A percentile compares a stretch with the other conserved stretches of the same genome.
Evolutionary conservation across 352 stramenopile species (phyloP).

Genomic region (Pythium sp.): DNA sequence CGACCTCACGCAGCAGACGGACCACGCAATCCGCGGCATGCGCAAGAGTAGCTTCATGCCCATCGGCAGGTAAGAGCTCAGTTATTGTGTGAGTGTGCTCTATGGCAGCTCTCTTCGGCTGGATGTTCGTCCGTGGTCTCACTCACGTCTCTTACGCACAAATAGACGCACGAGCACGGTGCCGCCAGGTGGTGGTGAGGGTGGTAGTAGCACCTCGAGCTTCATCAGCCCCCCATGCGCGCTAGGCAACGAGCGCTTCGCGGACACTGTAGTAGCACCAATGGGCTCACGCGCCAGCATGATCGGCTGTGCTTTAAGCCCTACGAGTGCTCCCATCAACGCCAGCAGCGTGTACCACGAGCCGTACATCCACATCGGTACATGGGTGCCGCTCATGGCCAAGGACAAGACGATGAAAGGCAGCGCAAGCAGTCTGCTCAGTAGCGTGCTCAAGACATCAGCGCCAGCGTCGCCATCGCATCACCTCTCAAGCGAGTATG

Average conservation of each 20-base stretch:
- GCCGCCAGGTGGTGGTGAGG: not conserved
- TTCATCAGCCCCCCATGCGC: slow-evolving; percentile 22
- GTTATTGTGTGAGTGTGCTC: not conserved
- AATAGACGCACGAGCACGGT: slow-evolving; percentile 24
- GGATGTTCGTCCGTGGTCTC: slow-evolving; percentile 3
- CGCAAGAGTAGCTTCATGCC: slow-evolving; percentile 27
- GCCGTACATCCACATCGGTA: slow-evolving; percentile 77
- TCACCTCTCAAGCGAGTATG: slow-evolving; percentile 33
- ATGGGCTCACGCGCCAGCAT: not conserved
- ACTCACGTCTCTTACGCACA: not conserved
- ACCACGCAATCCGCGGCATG: slow-evolving; percentile 52
- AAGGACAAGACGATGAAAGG: slow-evolving; percentile 34
- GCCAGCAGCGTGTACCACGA: slow-evolving; percentile 36
- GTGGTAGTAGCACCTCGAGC: slow-evolving; percentile 7
- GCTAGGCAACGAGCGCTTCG: slow-evolving; percentile 28
- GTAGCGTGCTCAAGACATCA: slow-evolving; percentile 30
- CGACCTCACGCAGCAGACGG: slow-evolving; percentile 54
- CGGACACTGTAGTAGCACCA: not conserved
- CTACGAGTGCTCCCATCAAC: not conserved
- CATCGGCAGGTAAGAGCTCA: slow-evolving; percentile 11
- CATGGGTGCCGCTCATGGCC: slow-evolving; percentile 62
- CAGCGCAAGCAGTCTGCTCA: slow-evolving; percentile 13
- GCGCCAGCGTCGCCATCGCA: not conserved
- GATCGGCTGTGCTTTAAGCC: not conserved
- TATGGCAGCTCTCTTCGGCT: slow-evolving; percentile 2